These are phyloP conservation scores for Zymoseptoria brevis DNA, from an alignment of 2,329 filamentous ascomycete species.

Conservation along the genomic window DNA sequence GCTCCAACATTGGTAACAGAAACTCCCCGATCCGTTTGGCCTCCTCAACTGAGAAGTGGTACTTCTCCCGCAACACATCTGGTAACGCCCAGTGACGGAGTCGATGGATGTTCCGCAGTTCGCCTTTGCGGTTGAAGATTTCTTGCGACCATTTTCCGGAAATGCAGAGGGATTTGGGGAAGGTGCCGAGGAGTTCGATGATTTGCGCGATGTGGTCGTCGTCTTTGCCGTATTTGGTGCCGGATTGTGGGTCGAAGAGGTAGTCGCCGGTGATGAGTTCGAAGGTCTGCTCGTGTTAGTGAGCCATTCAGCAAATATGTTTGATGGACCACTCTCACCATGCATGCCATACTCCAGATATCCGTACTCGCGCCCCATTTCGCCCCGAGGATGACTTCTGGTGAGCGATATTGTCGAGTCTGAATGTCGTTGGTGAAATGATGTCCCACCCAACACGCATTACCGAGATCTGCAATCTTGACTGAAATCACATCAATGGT, in stretches of 20 bases:
- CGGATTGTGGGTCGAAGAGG: slow-evolving; percentile 94
- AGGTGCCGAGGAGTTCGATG: slow-evolving; percentile 88
- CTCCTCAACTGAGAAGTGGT: slow-evolving; percentile 84
- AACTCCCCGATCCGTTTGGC: slow-evolving; percentile 73
- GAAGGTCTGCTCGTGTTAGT: slow-evolving; percentile 60
- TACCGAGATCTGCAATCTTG: slow-evolving; percentile 96
- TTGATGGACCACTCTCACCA: no score
- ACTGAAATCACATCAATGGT: slow-evolving; percentile 81
- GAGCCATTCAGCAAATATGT: no score
- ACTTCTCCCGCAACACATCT: slow-evolving; percentile 91
- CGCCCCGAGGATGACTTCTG: slow-evolving; percentile 89
- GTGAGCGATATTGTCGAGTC: slow-evolving; percentile 91
- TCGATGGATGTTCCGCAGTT: slow-evolving; percentile 93
- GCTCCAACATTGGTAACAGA: slow-evolving; percentile 80
- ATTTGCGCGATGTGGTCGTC: slow-evolving; percentile 99
- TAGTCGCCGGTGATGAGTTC: slow-evolving; percentile 98
- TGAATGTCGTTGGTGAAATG: slow-evolving; percentile 99
- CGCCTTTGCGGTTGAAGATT: slow-evolving; percentile 96
- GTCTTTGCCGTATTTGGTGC: slow-evolving; percentile 98
- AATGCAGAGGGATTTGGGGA: slow-evolving; percentile 85
- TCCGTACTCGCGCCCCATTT: slow-evolving; percentile 99
- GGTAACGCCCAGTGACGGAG: slow-evolving; percentile 91
- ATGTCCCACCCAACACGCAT: slow-evolving; percentile 97
- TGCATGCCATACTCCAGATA: slow-evolving; percentile 98
- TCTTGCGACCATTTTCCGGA: slow-evolving; percentile 96